Base-by-base conservation (phyloP, 345 rosid genomes). In the Noccaea bulbosa region DNA sequence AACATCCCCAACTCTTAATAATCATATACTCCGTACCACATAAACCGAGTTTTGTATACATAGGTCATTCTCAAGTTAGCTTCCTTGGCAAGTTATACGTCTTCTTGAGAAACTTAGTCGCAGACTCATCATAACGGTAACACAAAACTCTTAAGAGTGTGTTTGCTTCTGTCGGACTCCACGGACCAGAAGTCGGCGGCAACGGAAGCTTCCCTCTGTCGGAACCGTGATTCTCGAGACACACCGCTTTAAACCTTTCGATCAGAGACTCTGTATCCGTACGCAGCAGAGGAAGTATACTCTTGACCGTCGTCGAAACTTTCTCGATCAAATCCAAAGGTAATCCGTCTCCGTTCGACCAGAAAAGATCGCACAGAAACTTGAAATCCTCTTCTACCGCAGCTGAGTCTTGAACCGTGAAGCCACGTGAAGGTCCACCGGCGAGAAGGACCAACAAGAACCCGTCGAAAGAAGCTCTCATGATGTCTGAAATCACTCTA, bases 391-490 rank as follows among this genome's bases (percentile, higher is more conserved):
- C 98, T 15, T 88, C 89, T 47, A 94, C 81, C 0, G 81, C 69
- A 22, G 77, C 81, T 9, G 86, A 88, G 67, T 94, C 97, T 76
- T 80, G 91, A 50, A 58, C 53, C 11, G 83, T 57, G 76, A 94
- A 94, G 54, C 89, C 77, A 33, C 98, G 96, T 4, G 84, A 79
- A 27, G 99, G 96, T 41, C 98, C 98, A 65, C 99, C 98, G 0
- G 98, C 98, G 8, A 94, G 96, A 80, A 94, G 79, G 72, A 91
- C 95, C 30, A 94, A 64, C 72, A 89, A 71, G 63, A 94, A 85
- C 43, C 99, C 97, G 15, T 91, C 99, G 16, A 88, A 91, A 61
- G 99, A 94, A 75, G 99, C 98, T 81, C 83, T 88, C 99, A 92
- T 92, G 56, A 91, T 66, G 73, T 89, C 95, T 11, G 97, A 79